Percentiles rank a stretch among this genome's conserved stretches.
phyloP scores from a whole-genome alignment of 2,329 filamentous ascomycete species.

The Colletotrichum kahawae region DNA sequence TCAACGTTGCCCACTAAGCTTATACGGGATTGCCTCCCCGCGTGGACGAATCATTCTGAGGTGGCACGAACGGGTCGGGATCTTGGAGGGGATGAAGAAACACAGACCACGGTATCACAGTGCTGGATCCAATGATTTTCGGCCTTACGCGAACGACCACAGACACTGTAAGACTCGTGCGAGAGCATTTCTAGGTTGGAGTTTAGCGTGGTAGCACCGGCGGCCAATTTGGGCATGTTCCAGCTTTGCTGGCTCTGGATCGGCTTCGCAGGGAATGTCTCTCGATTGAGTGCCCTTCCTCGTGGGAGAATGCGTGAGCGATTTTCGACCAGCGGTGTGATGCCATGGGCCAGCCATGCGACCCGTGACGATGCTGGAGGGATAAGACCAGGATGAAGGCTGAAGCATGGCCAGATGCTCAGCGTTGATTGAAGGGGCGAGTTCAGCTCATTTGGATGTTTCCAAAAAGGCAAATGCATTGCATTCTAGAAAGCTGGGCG shows the following conservation, averaged over 20 bases:
- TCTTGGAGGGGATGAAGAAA: background rate
- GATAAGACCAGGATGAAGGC: background rate
- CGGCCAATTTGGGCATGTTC: background rate
- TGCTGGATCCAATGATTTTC: conserved; percentile 13
- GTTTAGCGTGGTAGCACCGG: background rate
- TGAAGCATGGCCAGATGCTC: background rate
- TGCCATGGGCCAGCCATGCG: background rate
- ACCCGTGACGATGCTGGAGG: background rate
- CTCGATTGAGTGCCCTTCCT: background rate
- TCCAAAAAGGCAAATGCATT: background rate
- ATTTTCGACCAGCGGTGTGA: background rate
- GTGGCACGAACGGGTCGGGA: background rate
- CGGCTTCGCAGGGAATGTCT: background rate
- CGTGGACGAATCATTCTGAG: background rate
- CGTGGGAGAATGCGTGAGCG: background rate
- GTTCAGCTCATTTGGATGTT: background rate
- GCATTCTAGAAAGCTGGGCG: background rate
- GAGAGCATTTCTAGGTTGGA: background rate
- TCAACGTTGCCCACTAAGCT: conserved; percentile 1
- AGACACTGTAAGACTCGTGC: conserved; percentile 3
- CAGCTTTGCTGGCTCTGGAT: background rate
- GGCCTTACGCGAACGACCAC: conserved; percentile 20
- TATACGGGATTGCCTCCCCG: background rate
- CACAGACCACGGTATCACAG: conserved; percentile 8
- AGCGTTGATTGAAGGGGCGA: background rate